Evolutionary conservation across 2,329 filamentous ascomycete species (phyloP).

Genomic region (Nothophaeocryptopus gaeumannii): DNA sequence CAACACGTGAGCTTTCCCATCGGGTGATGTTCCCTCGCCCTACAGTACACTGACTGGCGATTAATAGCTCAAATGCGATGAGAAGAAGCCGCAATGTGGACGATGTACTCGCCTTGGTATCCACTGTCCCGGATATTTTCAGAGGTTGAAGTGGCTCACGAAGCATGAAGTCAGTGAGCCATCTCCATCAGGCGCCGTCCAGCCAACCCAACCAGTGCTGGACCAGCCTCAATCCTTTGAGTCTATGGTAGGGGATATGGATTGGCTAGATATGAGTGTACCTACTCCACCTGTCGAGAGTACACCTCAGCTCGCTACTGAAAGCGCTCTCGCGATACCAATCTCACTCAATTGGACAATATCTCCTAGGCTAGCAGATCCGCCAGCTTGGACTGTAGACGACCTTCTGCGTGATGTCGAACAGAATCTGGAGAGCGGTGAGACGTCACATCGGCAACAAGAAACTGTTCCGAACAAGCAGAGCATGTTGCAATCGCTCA

Average conservation of each 20-base stretch:
- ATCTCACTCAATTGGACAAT: slow-evolving; percentile 1
- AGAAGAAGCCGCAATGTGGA: slow-evolving; percentile 13
- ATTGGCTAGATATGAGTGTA: slow-evolving; percentile 7
- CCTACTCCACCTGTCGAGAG: background rate
- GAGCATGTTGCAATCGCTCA: slow-evolving; percentile 18
- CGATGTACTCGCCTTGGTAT: slow-evolving; percentile 13
- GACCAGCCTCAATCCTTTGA: too few relatives aligned
- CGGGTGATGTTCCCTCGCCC: background rate
- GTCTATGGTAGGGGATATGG: background rate
- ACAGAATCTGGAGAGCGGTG: too few relatives aligned
- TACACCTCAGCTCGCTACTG: background rate
- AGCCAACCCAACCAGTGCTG: background rate
- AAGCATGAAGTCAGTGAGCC: slow-evolving; percentile 6
- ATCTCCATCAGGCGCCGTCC: background rate
- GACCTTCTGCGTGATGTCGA: too few relatives aligned
- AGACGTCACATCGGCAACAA: background rate
- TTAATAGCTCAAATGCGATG: slow-evolving; percentile 16
- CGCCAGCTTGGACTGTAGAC: background rate
- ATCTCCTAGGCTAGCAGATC: background rate
- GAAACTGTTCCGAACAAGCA: background rate
- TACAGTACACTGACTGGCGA: background rate
- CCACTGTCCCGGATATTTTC: slow-evolving; percentile 12
- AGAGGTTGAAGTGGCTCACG: slow-evolving; percentile 14
- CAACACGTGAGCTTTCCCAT: slow-evolving; percentile 12
- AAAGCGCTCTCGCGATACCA: background rate